Evolutionary conservation across 2,329 filamentous ascomycete species (phyloP), one percentile per base, ranked within the genome.

Genomic region (Penicillium sp.): DNA sequence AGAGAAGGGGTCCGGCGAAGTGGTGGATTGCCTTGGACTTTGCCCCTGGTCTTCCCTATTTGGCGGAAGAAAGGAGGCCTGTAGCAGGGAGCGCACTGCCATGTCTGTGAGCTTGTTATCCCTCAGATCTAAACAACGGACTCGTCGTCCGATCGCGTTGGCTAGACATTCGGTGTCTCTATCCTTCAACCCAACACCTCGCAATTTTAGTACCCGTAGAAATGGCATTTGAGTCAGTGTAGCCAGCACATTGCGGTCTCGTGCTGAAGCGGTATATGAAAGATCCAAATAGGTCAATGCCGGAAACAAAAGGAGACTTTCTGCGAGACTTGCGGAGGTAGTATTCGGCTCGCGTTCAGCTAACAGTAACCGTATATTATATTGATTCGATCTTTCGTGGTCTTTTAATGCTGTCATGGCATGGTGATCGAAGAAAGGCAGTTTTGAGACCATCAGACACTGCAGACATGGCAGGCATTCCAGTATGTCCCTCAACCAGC

Each of bases 351-450:
- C 84, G 34, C 74, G 69, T 7, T 81, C 80, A 9, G 83, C 83
- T 58, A 84, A 73, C 7, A 86, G 70, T 4, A 86, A 69, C 29
- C 82, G 80, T 26, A 85, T 65, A 16, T 76, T 75, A 60, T 82
- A 81, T 4, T 70, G 61, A 18, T 43, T 55, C 29, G 57, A 56
- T 13, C 47, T 52, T 9, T 62, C 49, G 9, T 60, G 58, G 23
- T 70, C 64, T 48, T 72, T 77, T 51, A 85, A 63, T 2, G 78
- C 79, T 53, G 78, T 70, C 50, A 86, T 75, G 16, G 81, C 76
- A 56, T 78, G 78, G 64, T 86, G 82, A 53, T 86, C 84, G 62
- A 86, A 85, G 64, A 85, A 85, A 0, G 83, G 81, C 44, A 86
- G 68, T 29, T 77, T 78, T 14, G 81, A 78, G 10, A 86, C 82